Base-by-base conservation (phyloP, 139 green algal species). In the Pseudopediastrum boryanum region DNA sequence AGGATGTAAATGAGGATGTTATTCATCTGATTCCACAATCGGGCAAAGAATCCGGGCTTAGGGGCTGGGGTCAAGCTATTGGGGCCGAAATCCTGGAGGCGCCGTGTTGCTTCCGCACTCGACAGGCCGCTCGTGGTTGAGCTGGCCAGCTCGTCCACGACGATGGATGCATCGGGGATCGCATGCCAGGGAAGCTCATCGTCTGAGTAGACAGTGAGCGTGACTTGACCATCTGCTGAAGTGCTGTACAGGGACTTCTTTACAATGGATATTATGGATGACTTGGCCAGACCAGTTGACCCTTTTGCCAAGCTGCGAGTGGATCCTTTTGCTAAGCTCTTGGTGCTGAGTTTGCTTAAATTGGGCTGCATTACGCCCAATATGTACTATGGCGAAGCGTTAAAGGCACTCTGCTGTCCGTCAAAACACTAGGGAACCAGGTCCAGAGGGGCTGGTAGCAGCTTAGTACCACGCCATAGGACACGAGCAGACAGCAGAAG, bases 1-100 rank as follows among this genome's bases (percentile, higher is more conserved):
- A 84, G 62, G 29, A 84, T 42, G 10, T 38, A 75, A 23, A 84
- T 84, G 44, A 84, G 44, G 2, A 74, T 33, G 33, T 71, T 77
- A 56, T 83, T 78, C 12, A 77, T 27, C 65, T 77, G 70, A 35
- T 77, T 56, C 70, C 70, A 77, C 4, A 77, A n/a, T 27, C 27
- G 25, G 10, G 16, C 39, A 25, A 77, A n/a, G 7, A 77, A 77
- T 3, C 70, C 70, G 2, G 51, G 70, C 51, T 77, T 77, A 9
- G 61, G 51, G 12, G 56, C 31, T 27, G 56, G 50, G 21, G 70
- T 68, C 21, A 77, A 38, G 25, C 9, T n/a, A 38, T 77, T 77
- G 36, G 70, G 70, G 23, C 70, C 70, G 54, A 77, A 77, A 39
- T 77, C 70, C 13, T 77, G 31, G 19, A 77, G 33, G 36, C 62